Evolutionary conservation across 805 yeast species (phyloP), one percentile per base, ranked within the genome.

Genomic region (Wickerhamomyces ciferrii): DNA sequence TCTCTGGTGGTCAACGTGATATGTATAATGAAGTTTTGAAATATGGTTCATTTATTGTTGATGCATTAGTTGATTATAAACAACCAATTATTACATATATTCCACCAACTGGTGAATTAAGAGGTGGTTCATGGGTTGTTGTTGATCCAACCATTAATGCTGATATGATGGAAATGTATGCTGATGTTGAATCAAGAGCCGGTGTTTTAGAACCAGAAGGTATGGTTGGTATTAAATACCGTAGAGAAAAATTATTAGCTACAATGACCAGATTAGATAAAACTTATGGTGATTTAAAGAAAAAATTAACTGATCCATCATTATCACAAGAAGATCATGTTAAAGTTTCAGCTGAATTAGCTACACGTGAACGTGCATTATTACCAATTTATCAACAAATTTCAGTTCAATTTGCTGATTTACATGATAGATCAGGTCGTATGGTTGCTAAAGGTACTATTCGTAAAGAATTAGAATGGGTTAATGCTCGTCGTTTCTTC

Each of bases 61-160:
- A 94, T 66, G 97, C 99, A 14, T 78, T 94, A 51, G 96, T 89
- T 55, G 96, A 83, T 59, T 94, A 84, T 79, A 88, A 88, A 67
- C 99, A 94, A 70, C 99, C 99, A 49, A 86, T 94, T 55, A 84
- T 94, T 72, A 89, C 94, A 23, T 94, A 94, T 70, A 92, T 94
- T 67, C 99, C 99, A 44, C 99, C 99, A 48, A 81, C 86, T 55
- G 99, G 98, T 67, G 99, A 94, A 71, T 78, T 94, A 57, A 87
- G 99, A 79, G 99, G 99, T 75, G 99, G 99, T 67, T 92, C 99
- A 23, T 94, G 99, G 99, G 99, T 95, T 47, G 99, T 94, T 56
- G 97, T 94, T 65, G 99, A 94, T 70, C 97, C 99, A 53, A 88
- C 97, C 43, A 94, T 94, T 72, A 94, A 95, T 69, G 69, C 86